Evolutionary conservation across 2,329 filamentous ascomycete genomes (phyloP).

Genomic region (Trichoderma citrinoviride): DNA sequence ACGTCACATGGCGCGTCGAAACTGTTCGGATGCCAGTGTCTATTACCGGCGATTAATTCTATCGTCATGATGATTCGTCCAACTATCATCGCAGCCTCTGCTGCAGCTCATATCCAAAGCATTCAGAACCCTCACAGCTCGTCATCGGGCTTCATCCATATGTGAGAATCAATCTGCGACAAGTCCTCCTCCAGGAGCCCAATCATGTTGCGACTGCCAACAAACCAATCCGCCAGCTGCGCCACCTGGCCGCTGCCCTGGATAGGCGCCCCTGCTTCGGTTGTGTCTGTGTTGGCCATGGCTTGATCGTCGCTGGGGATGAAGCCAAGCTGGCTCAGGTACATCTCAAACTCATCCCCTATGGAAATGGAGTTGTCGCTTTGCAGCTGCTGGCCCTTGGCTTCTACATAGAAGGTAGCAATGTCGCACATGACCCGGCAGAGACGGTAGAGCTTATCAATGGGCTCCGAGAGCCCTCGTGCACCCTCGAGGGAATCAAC

Average conservation of each 20-base stretch:
- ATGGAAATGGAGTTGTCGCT: constrained; percentile 49
- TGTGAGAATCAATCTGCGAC: constrained; percentile 43
- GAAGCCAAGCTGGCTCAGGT: constrained; percentile 61
- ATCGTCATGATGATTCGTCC: not conserved
- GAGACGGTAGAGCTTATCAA: constrained; percentile 60
- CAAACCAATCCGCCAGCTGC: constrained; percentile 64
- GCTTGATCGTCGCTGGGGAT: constrained; percentile 44
- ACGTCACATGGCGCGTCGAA: not conserved
- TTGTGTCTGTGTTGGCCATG: constrained; percentile 27
- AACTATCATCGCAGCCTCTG: not conserved
- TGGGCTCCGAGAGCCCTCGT: constrained; percentile 53
- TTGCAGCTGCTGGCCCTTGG: constrained; percentile 50
- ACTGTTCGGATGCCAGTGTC: not conserved
- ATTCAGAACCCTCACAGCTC: not conserved
- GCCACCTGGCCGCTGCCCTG: constrained; percentile 36
- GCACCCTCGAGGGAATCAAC: constrained; percentile 53
- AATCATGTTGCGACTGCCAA: constrained; percentile 63
- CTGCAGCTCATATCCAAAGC: not conserved
- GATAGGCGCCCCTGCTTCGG: constrained; percentile 23
- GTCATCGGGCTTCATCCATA: constrained; percentile 33
- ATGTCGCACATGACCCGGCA: constrained; percentile 62
- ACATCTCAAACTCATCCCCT: constrained; percentile 62
- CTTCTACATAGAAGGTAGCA: constrained; percentile 60
- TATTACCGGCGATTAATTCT: not conserved
- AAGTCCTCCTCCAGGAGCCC: constrained; percentile 62